Conservation (phyloP, 345 rosid species). For the Eucalyptus brandiana region DNA sequence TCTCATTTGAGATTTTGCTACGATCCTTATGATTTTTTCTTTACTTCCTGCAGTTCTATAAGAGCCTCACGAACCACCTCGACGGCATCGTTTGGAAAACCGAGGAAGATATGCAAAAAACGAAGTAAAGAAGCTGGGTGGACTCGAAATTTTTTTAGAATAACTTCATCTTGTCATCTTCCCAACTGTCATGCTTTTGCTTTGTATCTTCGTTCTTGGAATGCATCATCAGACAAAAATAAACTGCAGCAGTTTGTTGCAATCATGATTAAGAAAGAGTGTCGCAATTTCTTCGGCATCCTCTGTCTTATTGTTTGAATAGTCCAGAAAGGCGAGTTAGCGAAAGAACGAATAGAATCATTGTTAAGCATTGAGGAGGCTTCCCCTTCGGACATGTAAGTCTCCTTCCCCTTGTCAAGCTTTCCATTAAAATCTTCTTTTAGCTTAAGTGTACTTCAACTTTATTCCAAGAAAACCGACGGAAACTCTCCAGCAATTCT, state of each 20-base stretch:
- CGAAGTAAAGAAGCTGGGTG: background rate
- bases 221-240: background rate
- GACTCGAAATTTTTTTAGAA: background rate
- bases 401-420: background rate
- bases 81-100: conserved; percentile 6
- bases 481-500: background rate
- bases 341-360: background rate
- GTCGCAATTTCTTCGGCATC: background rate
- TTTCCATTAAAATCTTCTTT: background rate
- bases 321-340: background rate
- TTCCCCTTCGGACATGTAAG: background rate
- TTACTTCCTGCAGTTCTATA: background rate
- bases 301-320: background rate
- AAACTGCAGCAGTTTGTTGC: background rate
- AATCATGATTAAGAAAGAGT: background rate
- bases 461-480: background rate
- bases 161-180: background rate
- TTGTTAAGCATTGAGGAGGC: background rate
- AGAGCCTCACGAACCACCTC: conserved; percentile 5
- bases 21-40: background rate
- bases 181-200: background rate
- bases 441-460: background rate
- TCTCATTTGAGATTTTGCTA: background rate
- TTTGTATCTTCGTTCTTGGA: background rate
- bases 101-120: conserved; percentile 4